These are phyloP conservation scores for Pyrenophora graminea DNA, from an alignment of 2,329 filamentous ascomycete genomes.

Conservation along the genomic window DNA sequence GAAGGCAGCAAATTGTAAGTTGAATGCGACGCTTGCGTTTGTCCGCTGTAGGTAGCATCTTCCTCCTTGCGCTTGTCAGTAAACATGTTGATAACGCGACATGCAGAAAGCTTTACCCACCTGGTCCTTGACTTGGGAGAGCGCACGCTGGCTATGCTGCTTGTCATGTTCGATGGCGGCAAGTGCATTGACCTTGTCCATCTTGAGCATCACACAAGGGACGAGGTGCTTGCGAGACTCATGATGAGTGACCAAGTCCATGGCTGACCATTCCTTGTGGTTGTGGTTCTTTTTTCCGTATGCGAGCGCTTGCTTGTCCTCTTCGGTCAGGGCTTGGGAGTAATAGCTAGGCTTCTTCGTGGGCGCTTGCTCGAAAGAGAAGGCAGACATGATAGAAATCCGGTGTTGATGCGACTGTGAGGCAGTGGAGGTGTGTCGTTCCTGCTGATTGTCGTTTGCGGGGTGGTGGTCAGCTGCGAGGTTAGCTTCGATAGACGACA, in stretches of 20 bases:
- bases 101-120: conserved; percentile 10
- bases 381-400: conserved; percentile 1
- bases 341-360: conserved; percentile 28
- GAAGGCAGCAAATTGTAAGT: conserved; percentile 4
- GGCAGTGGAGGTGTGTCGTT: background rate
- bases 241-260: conserved; percentile 15
- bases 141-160: conserved; percentile 8
- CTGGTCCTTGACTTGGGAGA: conserved; percentile 6
- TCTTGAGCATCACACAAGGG: conserved; percentile 10
- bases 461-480: background rate
- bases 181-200: conserved; percentile 8
- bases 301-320: conserved; percentile 23
- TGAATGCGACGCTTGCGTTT: conserved; percentile 5
- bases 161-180: conserved; percentile 16
- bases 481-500: background rate
- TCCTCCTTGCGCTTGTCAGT: conserved; percentile 4
- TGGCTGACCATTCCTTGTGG: conserved; percentile 18
- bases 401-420: background rate
- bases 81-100: background rate
- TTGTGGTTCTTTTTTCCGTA: conserved; percentile 27
- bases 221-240: conserved; percentile 15
- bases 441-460: conserved; percentile 2
- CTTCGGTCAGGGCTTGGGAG: conserved; percentile 16
- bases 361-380: background rate
- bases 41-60: conserved; percentile 8